Evolutionary conservation across 2,329 filamentous ascomycete genomes (phyloP), one percentile per base, ranked within the genome.

Genomic region (Neoarthrinium moseri): DNA sequence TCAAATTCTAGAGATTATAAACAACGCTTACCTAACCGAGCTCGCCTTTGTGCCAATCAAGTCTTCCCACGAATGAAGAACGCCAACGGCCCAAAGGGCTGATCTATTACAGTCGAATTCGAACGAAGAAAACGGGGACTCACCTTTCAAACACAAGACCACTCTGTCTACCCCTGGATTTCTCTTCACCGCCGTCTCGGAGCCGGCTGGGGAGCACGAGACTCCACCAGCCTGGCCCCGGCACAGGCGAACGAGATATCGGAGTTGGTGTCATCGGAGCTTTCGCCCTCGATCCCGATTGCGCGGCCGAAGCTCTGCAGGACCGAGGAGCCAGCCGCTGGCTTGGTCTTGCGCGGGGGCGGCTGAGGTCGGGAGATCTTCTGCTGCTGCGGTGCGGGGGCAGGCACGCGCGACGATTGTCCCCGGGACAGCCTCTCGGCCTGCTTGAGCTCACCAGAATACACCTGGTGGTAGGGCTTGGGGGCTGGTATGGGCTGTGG

Each of bases 231-330:
- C n/a, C n/a, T n/a, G n/a, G n/a, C n/a, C n/a, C n/a, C n/a, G n/a
- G n/a, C 40, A 23, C 46, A 48, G 8, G 40, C 46, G 35, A 48
- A 48, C 15, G 46, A 48, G 15, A 35, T 29, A 26, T 48, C 46
- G 7, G 46, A 48, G 8, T 30, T 22, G 5, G 38, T 27, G 8
- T 41, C 38, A 10, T 4, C 26, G 8, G 26, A n/a, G 26, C 26
- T 29, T n/a, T 8, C n/a, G n/a, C 8, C 8, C n/a, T 29, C 26
- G n/a, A 29, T 29, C 8, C 26, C 26, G n/a, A 29, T 29, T 29
- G 26, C 26, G 8, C 8, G 8, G 8, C 26, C 26, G n/a, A 29
- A 29, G 26, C n/a, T 29, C n/a, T 29, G 26, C 26, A 29, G 26
- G 8, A n/a, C 26, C 26, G 26, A 8, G 8, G 13, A 6, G 23